phyloP scores from a whole-genome alignment of 805 yeast species.

The Candida sakaeoensis region DNA sequence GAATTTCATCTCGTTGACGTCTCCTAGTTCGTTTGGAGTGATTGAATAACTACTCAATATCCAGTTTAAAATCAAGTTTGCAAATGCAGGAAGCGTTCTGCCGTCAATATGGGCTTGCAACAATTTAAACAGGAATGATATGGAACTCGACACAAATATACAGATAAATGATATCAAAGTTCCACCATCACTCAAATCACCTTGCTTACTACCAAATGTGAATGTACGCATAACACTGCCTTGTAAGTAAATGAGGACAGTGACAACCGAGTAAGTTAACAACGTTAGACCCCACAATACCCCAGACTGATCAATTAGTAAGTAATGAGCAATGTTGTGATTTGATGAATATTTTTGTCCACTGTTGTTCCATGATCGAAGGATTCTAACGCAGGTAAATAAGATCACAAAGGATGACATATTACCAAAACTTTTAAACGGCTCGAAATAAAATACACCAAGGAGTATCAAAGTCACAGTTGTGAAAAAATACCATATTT shows the following conservation, averaged over 20 bases:
- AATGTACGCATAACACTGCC: constrained; percentile 24
- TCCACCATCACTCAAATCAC: constrained; percentile 17
- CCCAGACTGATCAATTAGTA: constrained; percentile 25
- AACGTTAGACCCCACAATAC: constrained; percentile 48
- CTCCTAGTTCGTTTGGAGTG: not conserved
- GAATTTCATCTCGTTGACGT: constrained; percentile 10
- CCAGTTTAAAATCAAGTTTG: constrained; percentile 21
- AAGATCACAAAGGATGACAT: constrained; percentile 11
- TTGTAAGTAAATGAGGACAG: constrained; percentile 19
- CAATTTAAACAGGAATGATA: constrained; percentile 53
- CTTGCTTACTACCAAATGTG: constrained; percentile 8
- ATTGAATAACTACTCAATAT: constrained; percentile 18
- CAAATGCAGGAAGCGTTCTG: constrained; percentile 45
- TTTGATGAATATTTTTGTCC: constrained; percentile 72
- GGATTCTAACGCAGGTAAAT: constrained; percentile 45
- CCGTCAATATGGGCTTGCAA: constrained; percentile 53
- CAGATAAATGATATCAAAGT: constrained; percentile 39
- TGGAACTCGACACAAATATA: constrained; percentile 42
- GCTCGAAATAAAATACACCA: constrained; percentile 8
- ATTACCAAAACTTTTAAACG: not conserved
- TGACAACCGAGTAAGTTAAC: constrained; percentile 30
- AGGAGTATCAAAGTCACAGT: constrained; percentile 14
- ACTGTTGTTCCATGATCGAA: constrained; percentile 83
- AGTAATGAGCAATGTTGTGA: constrained; percentile 35
- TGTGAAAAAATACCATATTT: constrained; percentile 77